Base-by-base conservation (phyloP, 2,329 filamentous ascomycete species). In the Stemphylium beticola region DNA sequence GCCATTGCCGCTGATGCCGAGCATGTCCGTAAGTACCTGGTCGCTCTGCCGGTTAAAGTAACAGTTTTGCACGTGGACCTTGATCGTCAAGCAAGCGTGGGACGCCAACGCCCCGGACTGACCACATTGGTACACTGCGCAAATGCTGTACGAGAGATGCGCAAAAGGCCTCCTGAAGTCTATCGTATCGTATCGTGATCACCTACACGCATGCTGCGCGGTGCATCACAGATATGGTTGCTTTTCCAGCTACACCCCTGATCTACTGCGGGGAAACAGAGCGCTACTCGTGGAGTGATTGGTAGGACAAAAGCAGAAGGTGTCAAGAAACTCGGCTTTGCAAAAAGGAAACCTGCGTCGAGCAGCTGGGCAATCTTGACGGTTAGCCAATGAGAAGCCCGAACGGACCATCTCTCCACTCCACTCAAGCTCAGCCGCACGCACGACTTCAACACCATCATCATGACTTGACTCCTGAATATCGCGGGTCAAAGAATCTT, bases 11-110 rank as follows among this genome's bases (percentile, higher is more conserved):
- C 58, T 53, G 36, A 50, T 54, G 53, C 56, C 56, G 58, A 57
- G 36, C 55, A 53, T 36, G 48, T 31, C 51, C 53, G 51, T 7
- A 33, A 29, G 29, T 63, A 55, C 53, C 55, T 60, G 53, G 55
- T 61, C 36, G 38, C 40, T 49, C 41, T 37, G 53, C 59, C 55
- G 62, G 61, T 55, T 67, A 66, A 64, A 61, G 36, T 59, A 52
- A 40, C 46, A 43, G 49, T 41, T 29, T 24, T 58, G 60, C 62
- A 68, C 59, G 61, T 65, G 60, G 59, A 54, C 51, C 38, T 58
- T 57, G 52, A 64, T 57, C 57, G 47, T 61, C 60, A 52, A 54
- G 34, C 20, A 60, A 64, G 58, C 55, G 53, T 62, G 44, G 18
- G 42, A 37, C 48, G 59, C 48, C 47, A 50, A 31, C 33, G 14